Base-by-base conservation (phyloP, 1,284 basidiomycete genomes). In the Malassezia dermatis region DNA sequence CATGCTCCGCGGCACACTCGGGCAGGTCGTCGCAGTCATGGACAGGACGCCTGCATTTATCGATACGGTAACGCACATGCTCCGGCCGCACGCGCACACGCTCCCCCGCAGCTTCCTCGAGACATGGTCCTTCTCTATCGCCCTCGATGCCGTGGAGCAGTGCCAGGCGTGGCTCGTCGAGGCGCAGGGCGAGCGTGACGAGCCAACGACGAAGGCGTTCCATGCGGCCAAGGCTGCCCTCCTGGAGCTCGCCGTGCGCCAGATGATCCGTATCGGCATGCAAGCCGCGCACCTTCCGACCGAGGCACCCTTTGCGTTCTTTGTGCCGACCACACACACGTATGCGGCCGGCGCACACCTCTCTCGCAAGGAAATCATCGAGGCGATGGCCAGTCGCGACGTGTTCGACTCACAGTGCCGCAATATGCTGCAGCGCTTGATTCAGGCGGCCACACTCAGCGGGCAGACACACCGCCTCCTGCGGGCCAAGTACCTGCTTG, bases 51-150 rank as follows among this genome's bases (percentile, higher is more conserved):
- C 79, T 1, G 76, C 80, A 15, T 91, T 95, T 71, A 79, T 98
- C 39, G 82, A 81, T 26, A 81, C 82, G n/a, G 88, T 96, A 66
- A 84, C 86, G 5, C 80, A 83, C 53, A 82, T 84, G 31, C 76
- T 95, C 44, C 80, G 83, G 45, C 84, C 85, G 60, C 80, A 84
- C 30, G 17, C 21, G 4, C 42, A 34, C 47, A 40, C 52, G 13
- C 39, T 21, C 11, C 8, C 41, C 30, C 41, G 49, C 7, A 31
- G 51, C 28, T 94, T 94, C 68, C 79, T 95, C 35, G 88, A 95
- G 73, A 86, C 86, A 0, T 98, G 94, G 93, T 86, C 83, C 21
- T 96, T 89, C 75, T 89, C 87, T 10, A 89, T 89, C 1, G 85
- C 89, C 21, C 78, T 93, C 51, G 89, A 86, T 64, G 84, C 86